Conservation (phyloP, 345 rosid species). For the Populus nigra region DNA sequence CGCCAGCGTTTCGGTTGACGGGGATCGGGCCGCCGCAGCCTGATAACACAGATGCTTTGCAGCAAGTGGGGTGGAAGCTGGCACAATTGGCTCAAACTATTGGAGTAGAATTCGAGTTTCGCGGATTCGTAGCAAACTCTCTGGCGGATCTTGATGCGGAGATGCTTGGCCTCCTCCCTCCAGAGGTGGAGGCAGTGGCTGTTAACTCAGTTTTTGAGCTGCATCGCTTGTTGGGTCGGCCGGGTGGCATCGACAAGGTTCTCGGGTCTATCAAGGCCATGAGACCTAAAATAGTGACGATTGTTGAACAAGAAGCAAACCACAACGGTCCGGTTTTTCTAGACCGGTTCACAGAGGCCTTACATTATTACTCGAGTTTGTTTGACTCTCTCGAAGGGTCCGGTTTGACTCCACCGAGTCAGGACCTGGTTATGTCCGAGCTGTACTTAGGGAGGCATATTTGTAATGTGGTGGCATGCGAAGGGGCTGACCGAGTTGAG, state of each 20-base stretch:
- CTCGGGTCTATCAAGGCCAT: slow-evolving; percentile 26
- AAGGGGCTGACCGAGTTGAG: slow-evolving; percentile 74
- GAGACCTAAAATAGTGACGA: slow-evolving; percentile 33
- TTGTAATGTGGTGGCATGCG: slow-evolving; percentile 46
- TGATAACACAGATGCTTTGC: slow-evolving; percentile 20
- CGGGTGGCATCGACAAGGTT: slow-evolving; percentile 30
- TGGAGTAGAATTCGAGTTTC: slow-evolving; percentile 32
- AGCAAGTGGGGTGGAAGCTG: slow-evolving; percentile 36
- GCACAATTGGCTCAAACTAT: slow-evolving; percentile 29
- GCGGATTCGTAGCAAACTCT: slow-evolving; percentile 33
- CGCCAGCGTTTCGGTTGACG: slow-evolving; percentile 26
- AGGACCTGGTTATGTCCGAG: slow-evolving; percentile 37
- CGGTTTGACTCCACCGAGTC: slow-evolving; percentile 21
- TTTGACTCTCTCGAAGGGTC: slow-evolving; percentile 39
- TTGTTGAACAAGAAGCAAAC: slow-evolving; percentile 37
- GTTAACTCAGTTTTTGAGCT: slow-evolving; percentile 36
- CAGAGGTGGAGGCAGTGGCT: slow-evolving; percentile 30
- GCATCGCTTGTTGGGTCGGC: slow-evolving; percentile 27
- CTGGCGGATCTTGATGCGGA: slow-evolving; percentile 33
- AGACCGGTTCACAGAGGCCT: slow-evolving; percentile 34
- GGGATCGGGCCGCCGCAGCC: slow-evolving; percentile 35
- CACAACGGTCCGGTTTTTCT: slow-evolving; percentile 31
- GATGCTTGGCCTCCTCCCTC: slow-evolving; percentile 27
- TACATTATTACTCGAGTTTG: slow-evolving; percentile 35
- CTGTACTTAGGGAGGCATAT: slow-evolving; percentile 38